phyloP scores from a whole-genome alignment of 2,329 filamentous ascomycete species.

The Scedosporium apiospermum region DNA sequence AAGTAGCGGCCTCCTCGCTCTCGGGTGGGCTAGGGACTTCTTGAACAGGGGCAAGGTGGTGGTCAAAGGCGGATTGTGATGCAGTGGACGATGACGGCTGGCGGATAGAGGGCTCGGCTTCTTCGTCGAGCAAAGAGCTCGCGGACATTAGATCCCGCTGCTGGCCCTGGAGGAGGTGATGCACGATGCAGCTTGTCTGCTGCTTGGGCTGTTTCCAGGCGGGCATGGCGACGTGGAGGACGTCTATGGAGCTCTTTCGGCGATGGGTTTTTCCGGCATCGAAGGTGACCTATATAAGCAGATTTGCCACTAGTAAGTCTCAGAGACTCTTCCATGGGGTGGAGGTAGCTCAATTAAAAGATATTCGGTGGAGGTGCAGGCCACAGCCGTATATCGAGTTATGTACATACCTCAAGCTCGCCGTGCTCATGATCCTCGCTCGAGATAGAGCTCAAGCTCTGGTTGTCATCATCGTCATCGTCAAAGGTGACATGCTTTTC shows the following conservation, averaged over 20 bases:
- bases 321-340: neutral
- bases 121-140: slow-evolving; percentile 9
- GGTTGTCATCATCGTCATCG: neutral
- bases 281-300: slow-evolving; percentile 44
- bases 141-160: slow-evolving; percentile 22
- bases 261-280: slow-evolving; percentile 51
- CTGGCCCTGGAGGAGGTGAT: slow-evolving; percentile 54
- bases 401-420: slow-evolving; percentile 7
- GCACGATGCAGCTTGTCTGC: slow-evolving; percentile 53
- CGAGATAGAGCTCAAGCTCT: neutral
- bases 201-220: slow-evolving; percentile 20
- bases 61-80: neutral
- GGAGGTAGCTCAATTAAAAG: neutral
- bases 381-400: neutral
- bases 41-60: slow-evolving; percentile 8
- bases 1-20: slow-evolving; percentile 11
- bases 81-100: neutral
- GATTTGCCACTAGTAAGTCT: no score
- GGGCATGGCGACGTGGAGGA: slow-evolving; percentile 10
- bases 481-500: neutral
- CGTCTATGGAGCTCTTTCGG: slow-evolving; percentile 56
- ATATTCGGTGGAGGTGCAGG: neutral
- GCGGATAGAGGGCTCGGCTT: neutral
- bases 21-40: slow-evolving; percentile 1
- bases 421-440: slow-evolving; percentile 6